A percentile compares a stretch with the other conserved stretches of the same genome.
Evolutionary conservation across 352 stramenopile genomes (phyloP).

Genomic region (Albugo candida): DNA sequence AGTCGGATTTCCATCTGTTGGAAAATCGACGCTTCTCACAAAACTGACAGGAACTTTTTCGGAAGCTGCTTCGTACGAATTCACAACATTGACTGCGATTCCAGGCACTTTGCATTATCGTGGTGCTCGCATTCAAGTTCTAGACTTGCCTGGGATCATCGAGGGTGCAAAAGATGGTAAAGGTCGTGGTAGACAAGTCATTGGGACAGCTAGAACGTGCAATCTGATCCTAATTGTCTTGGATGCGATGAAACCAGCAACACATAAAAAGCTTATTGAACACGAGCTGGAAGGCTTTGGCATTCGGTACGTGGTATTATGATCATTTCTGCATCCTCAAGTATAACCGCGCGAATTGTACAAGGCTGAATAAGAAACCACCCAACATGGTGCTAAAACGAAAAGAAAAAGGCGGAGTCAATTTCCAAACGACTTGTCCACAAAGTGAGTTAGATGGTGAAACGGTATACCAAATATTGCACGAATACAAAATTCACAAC

Average conservation of each 20-base stretch:
- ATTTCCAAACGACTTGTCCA: slow-evolving; percentile 89
- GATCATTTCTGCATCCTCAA: not conserved
- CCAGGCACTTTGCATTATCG: slow-evolving; percentile 95
- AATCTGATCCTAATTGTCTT: slow-evolving; percentile 98
- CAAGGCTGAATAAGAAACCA: slow-evolving; percentile 89
- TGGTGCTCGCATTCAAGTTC: slow-evolving; percentile 68
- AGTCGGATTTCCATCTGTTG: slow-evolving; percentile 97
- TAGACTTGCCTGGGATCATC: slow-evolving; percentile 93
- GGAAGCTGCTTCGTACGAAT: slow-evolving; percentile 95
- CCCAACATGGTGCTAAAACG: slow-evolving; percentile 93
- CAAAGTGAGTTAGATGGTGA: slow-evolving; percentile 89
- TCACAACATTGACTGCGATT: slow-evolving; percentile 98
- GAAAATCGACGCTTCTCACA: slow-evolving; percentile 95
- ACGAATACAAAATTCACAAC: slow-evolving; percentile 98
- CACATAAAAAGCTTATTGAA: slow-evolving; percentile 98
- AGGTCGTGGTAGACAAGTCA: slow-evolving; percentile 92
- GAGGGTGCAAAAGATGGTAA: slow-evolving; percentile 97
- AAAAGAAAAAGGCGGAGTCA: slow-evolving; percentile 94
- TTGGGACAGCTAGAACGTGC: slow-evolving; percentile 91
- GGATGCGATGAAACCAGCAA: slow-evolving; percentile 92
- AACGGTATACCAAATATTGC: slow-evolving; percentile 86
- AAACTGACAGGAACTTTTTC: slow-evolving; percentile 93
- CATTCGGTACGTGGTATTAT: slow-evolving; percentile 57
- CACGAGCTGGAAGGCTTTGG: slow-evolving; percentile 96
- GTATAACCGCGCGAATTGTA: not conserved